Evolutionary conservation across 1,284 basidiomycete genomes (phyloP).

Genomic region (Cutaneotrichosporon sp.): DNA sequence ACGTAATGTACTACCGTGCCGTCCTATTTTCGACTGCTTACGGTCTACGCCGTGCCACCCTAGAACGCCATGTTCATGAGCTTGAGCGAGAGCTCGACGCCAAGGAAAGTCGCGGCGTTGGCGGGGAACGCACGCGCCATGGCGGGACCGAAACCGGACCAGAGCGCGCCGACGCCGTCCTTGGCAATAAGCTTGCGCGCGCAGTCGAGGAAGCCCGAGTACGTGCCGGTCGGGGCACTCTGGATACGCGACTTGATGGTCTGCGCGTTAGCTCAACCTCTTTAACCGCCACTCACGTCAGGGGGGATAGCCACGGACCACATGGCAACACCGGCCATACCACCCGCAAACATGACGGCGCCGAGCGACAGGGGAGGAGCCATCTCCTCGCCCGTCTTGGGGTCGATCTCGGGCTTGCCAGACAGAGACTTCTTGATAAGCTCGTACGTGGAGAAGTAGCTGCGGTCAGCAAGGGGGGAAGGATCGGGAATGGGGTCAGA

Average conservation of each 20-base stretch:
- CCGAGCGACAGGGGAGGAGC: slow-evolving; percentile 78
- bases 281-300: slow-evolving; percentile 69
- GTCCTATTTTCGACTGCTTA: too few species aligned
- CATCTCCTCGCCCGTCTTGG: slow-evolving; percentile 55
- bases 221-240: slow-evolving; percentile 93
- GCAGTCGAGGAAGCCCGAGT: slow-evolving; percentile 90
- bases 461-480: slow-evolving; percentile 37
- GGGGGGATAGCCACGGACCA: slow-evolving; percentile 93
- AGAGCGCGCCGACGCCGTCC: slow-evolving; percentile 83
- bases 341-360: slow-evolving; percentile 86
- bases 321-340: slow-evolving; percentile 94
- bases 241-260: slow-evolving; percentile 95
- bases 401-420: slow-evolving; percentile 24
- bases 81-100: slow-evolving; percentile 47
- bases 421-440: slow-evolving; percentile 76
- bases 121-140: slow-evolving; percentile 72
- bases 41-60: not conserved
- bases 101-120: slow-evolving; percentile 52
- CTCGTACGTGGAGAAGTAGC: slow-evolving; percentile 97
- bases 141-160: slow-evolving; percentile 96
- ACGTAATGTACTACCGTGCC: too few species aligned
- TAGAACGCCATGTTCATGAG: slow-evolving; percentile 36
- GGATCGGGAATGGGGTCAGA: not conserved
- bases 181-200: slow-evolving; percentile 83
- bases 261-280: slow-evolving; percentile 49